These are phyloP conservation scores for Fraxinus quadrangulata DNA, from an alignment of 257 asterid genomes.

Conservation along the genomic window DNA sequence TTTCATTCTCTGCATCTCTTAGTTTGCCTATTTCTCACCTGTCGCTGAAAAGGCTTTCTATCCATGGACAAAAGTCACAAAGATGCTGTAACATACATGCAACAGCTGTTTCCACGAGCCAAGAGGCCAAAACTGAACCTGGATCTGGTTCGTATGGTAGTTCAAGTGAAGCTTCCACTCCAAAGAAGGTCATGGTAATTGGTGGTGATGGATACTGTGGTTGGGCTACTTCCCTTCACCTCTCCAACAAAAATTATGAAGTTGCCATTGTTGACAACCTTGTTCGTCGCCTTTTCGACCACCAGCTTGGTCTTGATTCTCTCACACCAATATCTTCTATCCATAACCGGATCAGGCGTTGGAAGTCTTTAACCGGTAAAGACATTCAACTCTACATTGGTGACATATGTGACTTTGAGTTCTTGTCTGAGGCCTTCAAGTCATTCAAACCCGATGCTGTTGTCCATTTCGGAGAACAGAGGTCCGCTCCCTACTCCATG, in stretches of 20 bases:
- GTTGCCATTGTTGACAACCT: conserved; percentile 88
- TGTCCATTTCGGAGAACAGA: conserved; percentile 96
- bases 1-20: conserved; percentile 37
- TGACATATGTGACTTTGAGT: conserved; percentile 90
- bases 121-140: conserved; percentile 49
- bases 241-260: conserved; percentile 66
- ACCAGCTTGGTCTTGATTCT: conserved; percentile 90
- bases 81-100: conserved; percentile 34
- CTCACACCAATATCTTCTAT: conserved; percentile 89
- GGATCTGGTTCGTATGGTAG: conserved; percentile 37
- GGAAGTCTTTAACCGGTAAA: conserved; percentile 81
- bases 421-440: conserved; percentile 69
- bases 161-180: conserved; percentile 35
- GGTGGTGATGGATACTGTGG: conserved; percentile 98
- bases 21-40: conserved; percentile 33
- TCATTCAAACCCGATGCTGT: conserved; percentile 83
- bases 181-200: conserved; percentile 83
- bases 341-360: conserved; percentile 74
- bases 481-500: conserved; percentile 98
- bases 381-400: conserved; percentile 74
- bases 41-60: conserved; percentile 29
- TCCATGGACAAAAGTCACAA: conserved; percentile 23
- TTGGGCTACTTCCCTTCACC: conserved; percentile 80
- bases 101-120: conserved; percentile 57
- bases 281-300: conserved; percentile 81